Conservation (phyloP, 768 basidiomycete species). For the Suillus alpinus region DNA sequence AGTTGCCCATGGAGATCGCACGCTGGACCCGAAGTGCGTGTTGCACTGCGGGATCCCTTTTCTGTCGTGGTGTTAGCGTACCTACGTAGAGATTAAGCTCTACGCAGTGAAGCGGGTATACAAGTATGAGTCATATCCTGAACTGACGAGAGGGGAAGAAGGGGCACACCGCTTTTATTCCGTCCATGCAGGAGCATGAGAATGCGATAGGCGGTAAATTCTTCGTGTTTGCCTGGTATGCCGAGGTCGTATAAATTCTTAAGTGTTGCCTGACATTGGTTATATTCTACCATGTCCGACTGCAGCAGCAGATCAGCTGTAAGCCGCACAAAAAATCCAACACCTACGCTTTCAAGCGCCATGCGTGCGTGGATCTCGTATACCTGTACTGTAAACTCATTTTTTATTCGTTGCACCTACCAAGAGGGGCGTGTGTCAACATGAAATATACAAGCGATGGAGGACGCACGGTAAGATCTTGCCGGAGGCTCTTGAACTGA, state of each 20-base stretch:
- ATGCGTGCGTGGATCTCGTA: slow-evolving; percentile 99
- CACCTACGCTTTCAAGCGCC: slow-evolving; percentile 83
- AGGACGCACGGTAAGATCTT: slow-evolving; percentile 89
- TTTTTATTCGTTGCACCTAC: slow-evolving; percentile 98
- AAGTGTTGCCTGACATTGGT: slow-evolving; percentile 92
- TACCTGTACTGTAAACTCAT: slow-evolving; percentile 94
- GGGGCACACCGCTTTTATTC: slow-evolving; percentile 82
- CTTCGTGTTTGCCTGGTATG: slow-evolving; percentile 88
- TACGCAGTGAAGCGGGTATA: slow-evolving; percentile 31
- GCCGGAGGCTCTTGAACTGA: slow-evolving; percentile 96
- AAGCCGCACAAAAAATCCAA: slow-evolving; percentile 12
- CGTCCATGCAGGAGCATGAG: slow-evolving; percentile 92
- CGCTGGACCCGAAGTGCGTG: slow-evolving; percentile 91
- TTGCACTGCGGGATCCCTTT: slow-evolving; percentile 70
- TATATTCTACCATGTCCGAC: slow-evolving; percentile 98
- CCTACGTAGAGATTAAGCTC: slow-evolving; percentile 97
- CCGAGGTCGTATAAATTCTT: slow-evolving; percentile 91
- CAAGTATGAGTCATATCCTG: slow-evolving; percentile 1
- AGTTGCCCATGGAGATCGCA: slow-evolving; percentile 89
- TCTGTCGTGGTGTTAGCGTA: slow-evolving; percentile 94
- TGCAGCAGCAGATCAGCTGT: slow-evolving; percentile 32
- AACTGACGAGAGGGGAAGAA: background rate
- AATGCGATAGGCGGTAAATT: slow-evolving; percentile 97
- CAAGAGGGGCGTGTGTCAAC: slow-evolving; percentile 8
- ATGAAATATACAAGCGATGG: slow-evolving; percentile 11